A percentile compares a stretch with the other conserved stretches of the same genome.
Conservation (phyloP, 345 rosid species). For the Camelina sativa region DNA sequence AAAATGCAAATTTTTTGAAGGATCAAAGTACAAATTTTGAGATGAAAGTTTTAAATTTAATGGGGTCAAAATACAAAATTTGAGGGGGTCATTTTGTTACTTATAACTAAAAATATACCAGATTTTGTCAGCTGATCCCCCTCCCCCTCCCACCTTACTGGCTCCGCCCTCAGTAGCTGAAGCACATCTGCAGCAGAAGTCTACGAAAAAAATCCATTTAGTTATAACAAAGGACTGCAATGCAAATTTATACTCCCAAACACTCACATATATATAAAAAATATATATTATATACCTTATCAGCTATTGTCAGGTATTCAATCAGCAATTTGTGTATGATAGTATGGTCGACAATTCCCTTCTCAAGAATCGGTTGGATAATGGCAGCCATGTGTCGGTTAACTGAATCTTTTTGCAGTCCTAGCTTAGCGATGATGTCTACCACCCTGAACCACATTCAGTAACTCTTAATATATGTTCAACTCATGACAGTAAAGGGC, state of each 20-base stretch:
- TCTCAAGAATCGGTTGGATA: conserved; percentile 91
- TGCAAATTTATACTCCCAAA: conserved; percentile 23
- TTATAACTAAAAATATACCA: too few relatives aligned
- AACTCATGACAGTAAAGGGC: conserved; percentile 15
- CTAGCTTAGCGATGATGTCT: conserved; percentile 76
- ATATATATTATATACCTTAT: conserved; percentile 54
- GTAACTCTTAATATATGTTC: conserved; percentile 13
- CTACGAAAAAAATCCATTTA: conserved; percentile 48
- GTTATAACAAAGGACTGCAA: conserved; percentile 21
- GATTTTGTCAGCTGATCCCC: too few relatives aligned
- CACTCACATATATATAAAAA: neutral
- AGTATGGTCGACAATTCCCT: conserved; percentile 90
- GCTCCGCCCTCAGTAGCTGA: conserved; percentile 55
- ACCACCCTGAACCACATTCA: conserved; percentile 60
- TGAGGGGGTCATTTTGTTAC: too few relatives aligned
- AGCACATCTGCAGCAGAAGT: conserved; percentile 78
- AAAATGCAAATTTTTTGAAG: too few relatives aligned
- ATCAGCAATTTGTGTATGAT: conserved; percentile 75
- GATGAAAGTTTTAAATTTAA: too few relatives aligned
- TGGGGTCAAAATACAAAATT: too few relatives aligned
- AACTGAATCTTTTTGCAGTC: conserved; percentile 74
- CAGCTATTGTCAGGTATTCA: conserved; percentile 84
- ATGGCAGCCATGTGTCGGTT: conserved; percentile 71
- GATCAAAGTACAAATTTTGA: too few relatives aligned
- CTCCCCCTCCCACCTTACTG: too few relatives aligned